Evolutionary conservation across 768 basidiomycete genomes (phyloP).

Genomic region (Pleurotus platypus): DNA sequence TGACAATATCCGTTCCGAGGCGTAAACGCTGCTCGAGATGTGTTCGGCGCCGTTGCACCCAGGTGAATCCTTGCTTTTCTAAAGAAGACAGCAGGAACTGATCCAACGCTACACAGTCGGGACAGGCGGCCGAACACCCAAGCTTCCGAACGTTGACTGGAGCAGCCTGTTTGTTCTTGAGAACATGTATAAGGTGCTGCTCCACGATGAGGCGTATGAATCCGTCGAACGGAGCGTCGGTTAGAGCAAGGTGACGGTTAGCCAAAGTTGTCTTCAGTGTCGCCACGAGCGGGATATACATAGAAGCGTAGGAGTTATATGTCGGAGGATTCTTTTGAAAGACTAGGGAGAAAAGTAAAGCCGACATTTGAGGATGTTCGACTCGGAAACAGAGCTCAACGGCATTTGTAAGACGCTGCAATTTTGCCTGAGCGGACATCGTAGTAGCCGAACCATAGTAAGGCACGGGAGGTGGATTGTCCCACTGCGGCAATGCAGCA

Average conservation of each 20-base stretch:
- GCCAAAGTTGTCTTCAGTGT: constrained; percentile 17
- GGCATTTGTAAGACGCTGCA: constrained; percentile 21
- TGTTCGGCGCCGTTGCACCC: constrained; percentile 14
- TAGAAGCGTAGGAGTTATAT: background rate
- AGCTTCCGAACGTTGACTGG: constrained; percentile 21
- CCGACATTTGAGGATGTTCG: constrained; percentile 14
- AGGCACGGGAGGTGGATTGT: constrained; percentile 3
- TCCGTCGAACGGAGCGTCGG: constrained; percentile 22
- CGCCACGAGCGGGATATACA: constrained; percentile 21
- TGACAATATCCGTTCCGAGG: constrained; percentile 20
- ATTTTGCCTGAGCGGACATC: constrained; percentile 10
- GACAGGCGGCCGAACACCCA: constrained; percentile 24
- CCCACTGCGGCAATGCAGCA: constrained; percentile 17
- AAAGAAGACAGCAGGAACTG: constrained; percentile 19
- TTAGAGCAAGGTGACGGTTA: constrained; percentile 14
- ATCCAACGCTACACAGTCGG: constrained; percentile 24
- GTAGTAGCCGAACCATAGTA: background rate
- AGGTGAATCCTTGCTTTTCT: constrained; percentile 14
- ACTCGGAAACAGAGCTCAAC: constrained; percentile 20
- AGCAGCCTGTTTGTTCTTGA: constrained; percentile 16
- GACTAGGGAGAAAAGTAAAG: constrained; percentile 16
- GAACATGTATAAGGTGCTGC: constrained; percentile 22
- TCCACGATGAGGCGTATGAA: constrained; percentile 25
- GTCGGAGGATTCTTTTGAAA: background rate
- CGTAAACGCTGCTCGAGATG: constrained; percentile 21